phyloP scores from a whole-genome alignment of 2,329 filamentous ascomycete genomes.

The Scortechinia acanthostroma region DNA sequence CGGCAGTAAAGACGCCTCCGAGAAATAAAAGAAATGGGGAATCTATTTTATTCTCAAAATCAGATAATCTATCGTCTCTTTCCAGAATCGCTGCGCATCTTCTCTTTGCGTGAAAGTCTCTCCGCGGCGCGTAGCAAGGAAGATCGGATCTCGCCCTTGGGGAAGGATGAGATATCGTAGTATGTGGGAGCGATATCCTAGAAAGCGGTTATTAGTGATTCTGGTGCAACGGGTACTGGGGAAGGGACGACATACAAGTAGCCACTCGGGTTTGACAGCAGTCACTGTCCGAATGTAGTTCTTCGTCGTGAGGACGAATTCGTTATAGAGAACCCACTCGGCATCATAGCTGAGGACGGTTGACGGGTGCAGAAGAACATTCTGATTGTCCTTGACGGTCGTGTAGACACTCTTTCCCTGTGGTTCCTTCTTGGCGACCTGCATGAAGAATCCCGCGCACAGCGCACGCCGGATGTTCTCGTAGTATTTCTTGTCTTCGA shows the following conservation, averaged over 20 bases:
- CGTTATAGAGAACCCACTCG: conserved; percentile 97
- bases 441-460: conserved; percentile 97
- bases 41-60: no score
- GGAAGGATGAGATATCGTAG: not conserved
- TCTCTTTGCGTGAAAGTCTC: not conserved
- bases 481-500: conserved; percentile 95
- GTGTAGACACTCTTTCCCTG: conserved; percentile 73
- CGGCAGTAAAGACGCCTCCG: no score
- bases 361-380: conserved; percentile 84
- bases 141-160: not conserved
- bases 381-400: conserved; percentile 94
- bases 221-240: not conserved
- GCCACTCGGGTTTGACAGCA: conserved; percentile 85
- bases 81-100: not conserved
- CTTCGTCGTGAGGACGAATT: conserved; percentile 95
- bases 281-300: conserved; percentile 96
- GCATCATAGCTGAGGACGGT: conserved; percentile 82
- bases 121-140: not conserved
- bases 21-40: no score
- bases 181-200: conserved; percentile 1
- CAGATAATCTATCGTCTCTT: conserved; percentile 1
- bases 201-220: not conserved
- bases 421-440: conserved; percentile 84
- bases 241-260: conserved; percentile 59
- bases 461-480: conserved; percentile 90